Base-by-base conservation (phyloP, 345 rosid genomes). In the Aethionema arabicum region DNA sequence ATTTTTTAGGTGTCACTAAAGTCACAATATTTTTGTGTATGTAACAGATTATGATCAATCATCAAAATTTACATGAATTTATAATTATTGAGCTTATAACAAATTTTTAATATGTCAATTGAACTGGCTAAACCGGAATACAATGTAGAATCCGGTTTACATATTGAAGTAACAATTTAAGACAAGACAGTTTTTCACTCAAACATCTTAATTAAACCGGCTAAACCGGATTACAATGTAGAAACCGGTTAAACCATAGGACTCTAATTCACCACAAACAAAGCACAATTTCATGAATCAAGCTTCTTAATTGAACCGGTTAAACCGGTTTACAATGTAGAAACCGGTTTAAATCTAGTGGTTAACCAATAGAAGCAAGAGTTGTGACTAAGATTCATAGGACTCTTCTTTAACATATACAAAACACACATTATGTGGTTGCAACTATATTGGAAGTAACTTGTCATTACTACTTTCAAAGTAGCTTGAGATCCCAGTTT, bases 401-500 rank as follows among this genome's bases (percentile, higher is more conserved):
- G 13, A n/a, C 45, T 41, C 38, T 35, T 5, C 6, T 5, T 5
- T 6, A 41, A 1, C 11, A 41, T n/a, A 21, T 21, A 21, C 27
- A 21, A 21, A 21, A 21, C 27, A 21, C 11, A 41, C 45, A 2
- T 10, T 41, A 4, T 41, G 12, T 6, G 11, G 8, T 62, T 33
- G 36, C 39, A 44, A 10, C 45, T 65, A 71, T 30, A 52, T 44
- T n/a, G 49, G 60, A 36, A 52, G 65, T 11, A 51, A 40, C 55
- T 31, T 59, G 70, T 65, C 70, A 8, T 52, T 38, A 42, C 52
- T 38, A 42, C 52, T 69, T 52, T 52, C 56, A 32, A 65, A 59
- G 66, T 76, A 78, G 21, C 56, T 14, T 15, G 71, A 31, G 52
- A 74, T 51, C 55, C 76, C 73, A 2, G 70, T 44, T 61, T 73